Conservation (phyloP, 495 filamentous ascomycete species). For the Daldinia bambusicola region DNA sequence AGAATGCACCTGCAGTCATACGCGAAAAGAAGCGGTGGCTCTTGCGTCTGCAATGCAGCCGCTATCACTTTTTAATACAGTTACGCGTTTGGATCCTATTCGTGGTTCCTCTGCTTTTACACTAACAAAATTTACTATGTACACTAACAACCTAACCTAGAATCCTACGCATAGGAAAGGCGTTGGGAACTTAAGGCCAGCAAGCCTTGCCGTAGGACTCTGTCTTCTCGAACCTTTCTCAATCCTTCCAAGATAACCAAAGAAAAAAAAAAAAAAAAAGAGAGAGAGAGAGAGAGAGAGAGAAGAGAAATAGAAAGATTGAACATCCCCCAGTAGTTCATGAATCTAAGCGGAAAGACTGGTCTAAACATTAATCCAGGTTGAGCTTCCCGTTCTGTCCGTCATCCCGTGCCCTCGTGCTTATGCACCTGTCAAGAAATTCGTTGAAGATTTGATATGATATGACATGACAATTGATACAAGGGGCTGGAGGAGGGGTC, state of each 20-base stretch:
- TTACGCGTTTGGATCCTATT: constrained; percentile 6
- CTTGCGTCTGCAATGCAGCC: constrained; percentile 11
- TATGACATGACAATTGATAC: neutral
- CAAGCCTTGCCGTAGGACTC: neutral
- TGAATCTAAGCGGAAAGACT: neutral
- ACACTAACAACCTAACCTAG: neutral
- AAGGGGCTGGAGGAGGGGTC: neutral
- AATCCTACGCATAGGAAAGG: neutral
- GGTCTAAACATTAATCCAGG: neutral
- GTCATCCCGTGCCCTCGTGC: neutral
- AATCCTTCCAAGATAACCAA: neutral
- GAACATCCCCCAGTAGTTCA: neutral
- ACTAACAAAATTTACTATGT: neutral
- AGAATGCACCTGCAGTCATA: constrained; percentile 1
- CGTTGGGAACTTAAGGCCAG: neutral
- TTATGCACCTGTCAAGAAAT: constrained; percentile 4
- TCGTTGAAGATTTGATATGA: neutral
- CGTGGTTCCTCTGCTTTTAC: neutral
- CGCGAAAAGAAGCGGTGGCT: neutral
- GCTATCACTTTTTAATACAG: neutral
- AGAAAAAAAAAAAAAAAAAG: too few relatives aligned
- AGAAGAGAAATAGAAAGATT: too few relatives aligned
- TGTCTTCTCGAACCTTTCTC: neutral
- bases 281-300: too few relatives aligned
- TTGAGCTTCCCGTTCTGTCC: neutral